Conservation (phyloP, 495 filamentous ascomycete species). For the Hypoxylon fragiforme region DNA sequence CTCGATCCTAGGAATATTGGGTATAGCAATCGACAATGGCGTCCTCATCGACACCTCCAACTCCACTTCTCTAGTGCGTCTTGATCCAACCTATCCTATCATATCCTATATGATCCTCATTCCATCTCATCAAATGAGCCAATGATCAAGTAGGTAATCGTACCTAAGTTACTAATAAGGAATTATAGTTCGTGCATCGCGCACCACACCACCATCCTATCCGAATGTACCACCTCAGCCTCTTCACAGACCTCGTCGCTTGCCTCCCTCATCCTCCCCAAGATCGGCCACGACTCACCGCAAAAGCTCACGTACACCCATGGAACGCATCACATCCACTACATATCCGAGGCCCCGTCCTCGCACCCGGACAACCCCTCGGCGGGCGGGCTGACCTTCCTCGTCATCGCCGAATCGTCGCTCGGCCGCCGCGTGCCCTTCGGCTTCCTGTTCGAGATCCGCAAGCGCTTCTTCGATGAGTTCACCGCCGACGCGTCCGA, state of each 20-base stretch:
- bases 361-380: constrained; percentile 57
- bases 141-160: not conserved
- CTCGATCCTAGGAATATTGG: not conserved
- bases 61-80: constrained; percentile 78
- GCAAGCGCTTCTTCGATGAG: constrained; percentile 79
- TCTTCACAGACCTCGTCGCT: constrained; percentile 77
- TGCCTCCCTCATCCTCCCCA: constrained; percentile 92
- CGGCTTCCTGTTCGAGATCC: constrained; percentile 89
- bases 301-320: constrained; percentile 95
- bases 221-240: constrained; percentile 84
- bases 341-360: constrained; percentile 83
- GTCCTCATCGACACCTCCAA: constrained; percentile 75
- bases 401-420: constrained; percentile 76
- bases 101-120: too few relatives aligned
- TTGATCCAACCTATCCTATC: constrained; percentile 11
- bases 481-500: constrained; percentile 71
- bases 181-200: constrained; percentile 82
- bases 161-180: constrained; percentile 6
- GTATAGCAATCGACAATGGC: constrained; percentile 58
- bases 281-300: constrained; percentile 77
- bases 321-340: constrained; percentile 89
- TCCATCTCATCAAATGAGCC: not conserved
- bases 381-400: constrained; percentile 79
- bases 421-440: constrained; percentile 88
- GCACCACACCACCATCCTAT: constrained; percentile 85